Base-by-base conservation (phyloP, 83 land plant species). In the Picea abies region DNA sequence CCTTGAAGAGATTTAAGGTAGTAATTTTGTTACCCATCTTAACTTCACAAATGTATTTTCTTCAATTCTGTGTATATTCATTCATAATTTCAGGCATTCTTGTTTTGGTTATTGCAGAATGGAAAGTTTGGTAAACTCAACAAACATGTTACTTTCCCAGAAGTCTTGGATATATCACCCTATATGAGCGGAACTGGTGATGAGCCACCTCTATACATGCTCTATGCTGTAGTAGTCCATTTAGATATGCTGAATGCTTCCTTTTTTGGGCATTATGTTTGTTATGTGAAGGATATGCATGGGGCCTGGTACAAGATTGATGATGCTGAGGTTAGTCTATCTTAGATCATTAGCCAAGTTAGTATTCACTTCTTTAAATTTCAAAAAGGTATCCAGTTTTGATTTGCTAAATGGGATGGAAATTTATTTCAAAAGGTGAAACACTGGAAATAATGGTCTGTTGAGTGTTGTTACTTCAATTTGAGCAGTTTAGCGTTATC, bases 101-200 rank as follows among this genome's bases (percentile, higher is more conserved):
- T 41, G 47, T 47, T 83, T 22, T 80, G 29, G 11, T 35, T 49
- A 1, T 37, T n/a, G 35, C 91, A 95, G 96, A 78, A 87, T 5
- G 97, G 96, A 58, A 91, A 88, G 81, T 96, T 85, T 88, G 98
- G 98, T 19, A 96, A 96, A 86, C 87, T 96, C 68, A 96, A 91
- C 85, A 96, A 96, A 87, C 81, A 87, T 22, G 88, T 96, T 37
- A 83, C 80, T 61, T 96, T 95, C 63, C 94, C 96, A 17, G 94
- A 91, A 80, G 85, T 88, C 52, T 67, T 95, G 83, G 86, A 95
- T 84, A 82, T 93, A 89, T 84, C 91, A 19, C 91, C 94, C 75
- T 95, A 84, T 79, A 93, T 95, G 91, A 87, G 93, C 49, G 93
- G 88, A n/a, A n/a, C n/a, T n/a, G n/a, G n/a, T n/a, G n/a, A n/a